phyloP scores from a whole-genome alignment of 192 early-diverging fungal genomes.

The Funneliformis geosporum region DNA sequence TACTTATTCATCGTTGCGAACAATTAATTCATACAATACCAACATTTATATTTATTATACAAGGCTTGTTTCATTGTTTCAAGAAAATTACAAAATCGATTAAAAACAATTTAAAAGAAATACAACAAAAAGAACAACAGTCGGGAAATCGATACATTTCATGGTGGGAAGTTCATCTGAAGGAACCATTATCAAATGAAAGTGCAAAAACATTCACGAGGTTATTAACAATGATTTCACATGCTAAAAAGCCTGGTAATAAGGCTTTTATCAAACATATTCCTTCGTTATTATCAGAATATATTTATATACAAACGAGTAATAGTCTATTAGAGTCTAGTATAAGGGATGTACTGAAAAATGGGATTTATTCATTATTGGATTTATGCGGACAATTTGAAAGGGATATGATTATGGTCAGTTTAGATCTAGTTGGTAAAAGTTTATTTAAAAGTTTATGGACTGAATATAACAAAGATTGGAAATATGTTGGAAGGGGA shows the following conservation, averaged over 20 bases:
- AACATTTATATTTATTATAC: conserved; percentile 52
- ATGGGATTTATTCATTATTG: conserved; percentile 61
- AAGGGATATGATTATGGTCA: conserved; percentile 64
- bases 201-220: conserved; percentile 41
- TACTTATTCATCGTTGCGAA: conserved; percentile 53
- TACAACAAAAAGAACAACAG: conserved; percentile 1
- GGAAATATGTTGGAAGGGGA: conserved; percentile 56
- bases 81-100: conserved; percentile 47
- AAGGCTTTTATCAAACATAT: conserved; percentile 51
- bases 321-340: conserved; percentile 43
- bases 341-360: conserved; percentile 50
- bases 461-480: conserved; percentile 50
- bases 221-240: conserved; percentile 39
- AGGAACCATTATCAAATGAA: conserved; percentile 33
- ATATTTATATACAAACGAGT: conserved; percentile 58
- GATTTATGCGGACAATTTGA: conserved; percentile 68
- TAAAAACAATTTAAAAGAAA: conserved; percentile 27
- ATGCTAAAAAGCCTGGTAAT: conserved; percentile 34
- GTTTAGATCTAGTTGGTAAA: conserved; percentile 57
- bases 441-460: conserved; percentile 53
- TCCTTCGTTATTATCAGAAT: conserved; percentile 54
- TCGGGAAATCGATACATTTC: neutral
- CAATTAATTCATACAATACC: conserved; percentile 52
- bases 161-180: conserved; percentile 1
- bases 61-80: conserved; percentile 60